Conservation (phyloP, 1,284 basidiomycete species). For the Cutaneotrichosporon dermatis region DNA sequence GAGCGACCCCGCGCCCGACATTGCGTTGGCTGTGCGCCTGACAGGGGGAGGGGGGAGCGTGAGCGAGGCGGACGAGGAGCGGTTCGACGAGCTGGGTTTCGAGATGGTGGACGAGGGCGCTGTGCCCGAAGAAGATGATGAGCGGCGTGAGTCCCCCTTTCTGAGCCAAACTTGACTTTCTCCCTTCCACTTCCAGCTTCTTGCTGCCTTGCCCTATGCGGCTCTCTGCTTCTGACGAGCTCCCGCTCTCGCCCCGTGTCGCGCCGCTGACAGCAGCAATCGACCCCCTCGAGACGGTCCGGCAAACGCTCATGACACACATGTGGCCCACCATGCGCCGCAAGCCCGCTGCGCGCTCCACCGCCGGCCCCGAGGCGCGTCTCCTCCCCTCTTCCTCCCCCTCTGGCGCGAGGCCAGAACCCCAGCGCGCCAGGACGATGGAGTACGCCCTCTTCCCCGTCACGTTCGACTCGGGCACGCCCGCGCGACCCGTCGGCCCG, state of each 20-base stretch:
- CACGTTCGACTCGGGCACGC: conserved; percentile 1
- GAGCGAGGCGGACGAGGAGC: conserved; percentile 21
- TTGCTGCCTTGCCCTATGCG: too few species aligned
- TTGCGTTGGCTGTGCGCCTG: conserved; percentile 33
- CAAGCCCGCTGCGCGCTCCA: conserved; percentile 1
- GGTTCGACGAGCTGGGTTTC: conserved; percentile 39
- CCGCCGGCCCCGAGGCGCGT: conserved; percentile 8
- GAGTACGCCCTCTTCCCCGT: conserved; percentile 14
- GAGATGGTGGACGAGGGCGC: conserved; percentile 39
- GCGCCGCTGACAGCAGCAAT: conserved; percentile 26
- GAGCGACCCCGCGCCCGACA: conserved; percentile 32
- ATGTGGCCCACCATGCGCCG: conserved; percentile 43
- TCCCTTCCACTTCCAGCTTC: too few species aligned
- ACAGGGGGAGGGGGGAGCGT: neutral
- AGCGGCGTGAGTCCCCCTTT: conserved; percentile 32
- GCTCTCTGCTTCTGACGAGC: too few species aligned
- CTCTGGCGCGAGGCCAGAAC: too few species aligned
- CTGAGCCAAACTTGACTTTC: too few species aligned
- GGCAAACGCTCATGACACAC: conserved; percentile 46
- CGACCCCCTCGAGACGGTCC: conserved; percentile 31
- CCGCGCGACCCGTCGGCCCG: neutral
- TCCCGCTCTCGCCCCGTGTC: too few species aligned
- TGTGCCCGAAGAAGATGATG: conserved; percentile 36
- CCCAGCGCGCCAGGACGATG: neutral
- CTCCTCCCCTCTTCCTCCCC: neutral